These are phyloP conservation scores for Arthrobotrys conoides DNA, from an alignment of 2,329 filamentous ascomycete species.

Conservation along the genomic window DNA sequence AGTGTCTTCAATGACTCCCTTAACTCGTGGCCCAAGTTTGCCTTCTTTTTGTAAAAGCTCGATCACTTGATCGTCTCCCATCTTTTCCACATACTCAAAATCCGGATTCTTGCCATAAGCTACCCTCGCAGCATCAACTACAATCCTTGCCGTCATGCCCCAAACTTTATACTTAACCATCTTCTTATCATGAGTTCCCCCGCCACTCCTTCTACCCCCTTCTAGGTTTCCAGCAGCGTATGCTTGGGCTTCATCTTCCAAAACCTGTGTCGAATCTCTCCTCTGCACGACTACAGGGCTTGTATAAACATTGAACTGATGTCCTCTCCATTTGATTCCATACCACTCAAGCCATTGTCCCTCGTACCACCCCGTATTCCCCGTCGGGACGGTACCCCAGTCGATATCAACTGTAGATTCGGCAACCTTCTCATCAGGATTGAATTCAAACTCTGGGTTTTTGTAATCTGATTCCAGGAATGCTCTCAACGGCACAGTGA, in stretches of 20 bases:
- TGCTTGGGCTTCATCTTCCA: conserved; percentile 59
- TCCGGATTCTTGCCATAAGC: conserved; percentile 87
- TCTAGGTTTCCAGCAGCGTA: conserved; percentile 66
- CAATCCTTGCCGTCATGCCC: conserved; percentile 92
- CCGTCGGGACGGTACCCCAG: conserved; percentile 65
- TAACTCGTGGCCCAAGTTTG: conserved; percentile 69
- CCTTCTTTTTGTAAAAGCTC: conserved; percentile 72
- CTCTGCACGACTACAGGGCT: conserved; percentile 57
- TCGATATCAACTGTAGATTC: conserved; percentile 65
- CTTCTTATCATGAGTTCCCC: conserved; percentile 54
- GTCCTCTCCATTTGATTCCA: conserved; percentile 76
- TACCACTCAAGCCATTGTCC: conserved; percentile 87
- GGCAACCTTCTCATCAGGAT: conserved; percentile 64
- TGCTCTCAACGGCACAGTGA: conserved; percentile 88
- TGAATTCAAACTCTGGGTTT: conserved; percentile 65
- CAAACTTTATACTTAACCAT: conserved; percentile 81
- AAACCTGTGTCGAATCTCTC: conserved; percentile 35
- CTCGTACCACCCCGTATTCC: conserved; percentile 81
- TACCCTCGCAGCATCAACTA: conserved; percentile 87
- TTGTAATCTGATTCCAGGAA: conserved; percentile 79
- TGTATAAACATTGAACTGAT: conserved; percentile 58
- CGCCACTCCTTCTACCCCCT: conserved; percentile 68
- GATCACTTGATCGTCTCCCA: conserved; percentile 79
- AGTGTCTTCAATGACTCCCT: conserved; percentile 44
- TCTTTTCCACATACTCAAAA: conserved; percentile 80